Conservation (phyloP, 225 moss, liverwort and hornwort genomes). For the Marchantia polymorpha region DNA sequence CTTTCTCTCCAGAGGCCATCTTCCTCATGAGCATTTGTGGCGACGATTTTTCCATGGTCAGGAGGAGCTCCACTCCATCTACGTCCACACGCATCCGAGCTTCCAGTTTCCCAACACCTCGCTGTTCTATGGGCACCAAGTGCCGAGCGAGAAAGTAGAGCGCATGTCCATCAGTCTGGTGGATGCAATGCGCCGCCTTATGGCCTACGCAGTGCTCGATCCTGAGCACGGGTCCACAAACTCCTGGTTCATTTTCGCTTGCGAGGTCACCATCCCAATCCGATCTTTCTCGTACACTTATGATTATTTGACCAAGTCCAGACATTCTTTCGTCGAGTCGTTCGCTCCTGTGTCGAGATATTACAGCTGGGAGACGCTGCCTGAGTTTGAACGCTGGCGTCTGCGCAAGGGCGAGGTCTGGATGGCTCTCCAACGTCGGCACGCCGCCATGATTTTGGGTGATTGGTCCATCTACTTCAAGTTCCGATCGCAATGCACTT, state of each 20-base stretch:
- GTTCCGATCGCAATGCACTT: constrained; percentile 33
- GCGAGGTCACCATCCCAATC: constrained; percentile 42
- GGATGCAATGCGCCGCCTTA: constrained; percentile 35
- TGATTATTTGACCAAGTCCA: constrained; percentile 37
- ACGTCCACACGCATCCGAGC: constrained; percentile 29
- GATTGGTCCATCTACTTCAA: constrained; percentile 38
- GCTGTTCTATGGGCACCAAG: constrained; percentile 31
- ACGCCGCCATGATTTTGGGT: constrained; percentile 44
- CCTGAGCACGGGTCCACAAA: constrained; percentile 24
- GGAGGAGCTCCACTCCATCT: constrained; percentile 39
- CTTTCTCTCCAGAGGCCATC: constrained; percentile 29
- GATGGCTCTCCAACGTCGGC: constrained; percentile 54
- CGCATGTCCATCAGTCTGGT: constrained; percentile 33
- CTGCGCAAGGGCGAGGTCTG: constrained; percentile 65
- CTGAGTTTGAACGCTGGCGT: not conserved
- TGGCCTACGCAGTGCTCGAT: constrained; percentile 44
- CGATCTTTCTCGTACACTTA: constrained; percentile 37
- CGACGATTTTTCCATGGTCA: constrained; percentile 38
- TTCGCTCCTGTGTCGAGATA: not conserved
- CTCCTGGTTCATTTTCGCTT: constrained; percentile 41
- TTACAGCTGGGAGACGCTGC: constrained; percentile 9
- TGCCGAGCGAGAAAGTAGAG: constrained; percentile 26
- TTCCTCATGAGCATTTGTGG: constrained; percentile 41
- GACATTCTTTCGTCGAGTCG: constrained; percentile 45
- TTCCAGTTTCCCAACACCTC: constrained; percentile 31